A percentile compares a stretch with the other conserved stretches of the same genome.
These are phyloP conservation scores for Penicillium sp. DNA, from an alignment of 2,329 filamentous ascomycete species.

Conservation along the genomic window DNA sequence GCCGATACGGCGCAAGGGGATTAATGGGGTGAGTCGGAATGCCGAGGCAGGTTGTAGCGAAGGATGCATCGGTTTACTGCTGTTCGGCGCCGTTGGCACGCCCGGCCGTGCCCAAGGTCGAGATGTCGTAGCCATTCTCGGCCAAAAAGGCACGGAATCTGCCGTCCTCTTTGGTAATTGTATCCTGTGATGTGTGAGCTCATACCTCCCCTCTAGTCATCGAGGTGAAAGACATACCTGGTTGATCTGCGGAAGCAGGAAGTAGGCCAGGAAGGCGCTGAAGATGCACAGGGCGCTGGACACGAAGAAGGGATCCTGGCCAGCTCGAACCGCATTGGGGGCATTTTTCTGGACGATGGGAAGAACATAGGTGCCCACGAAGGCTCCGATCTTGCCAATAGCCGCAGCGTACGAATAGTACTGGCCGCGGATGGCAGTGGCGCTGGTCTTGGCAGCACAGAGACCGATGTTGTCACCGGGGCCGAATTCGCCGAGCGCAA, in stretches of 20 bases:
- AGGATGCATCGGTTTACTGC: not conserved
- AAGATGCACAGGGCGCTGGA: slow-evolving; percentile 73
- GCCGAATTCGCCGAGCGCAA: slow-evolving; percentile 74
- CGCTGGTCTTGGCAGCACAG: slow-evolving; percentile 80
- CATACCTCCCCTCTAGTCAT: not conserved
- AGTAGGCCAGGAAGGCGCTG: slow-evolving; percentile 63
- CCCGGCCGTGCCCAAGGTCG: slow-evolving; percentile 49
- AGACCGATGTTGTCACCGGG: slow-evolving; percentile 91
- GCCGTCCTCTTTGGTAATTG: slow-evolving; percentile 73
- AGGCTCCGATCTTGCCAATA: slow-evolving; percentile 58
- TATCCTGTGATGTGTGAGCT: slow-evolving; percentile 60
- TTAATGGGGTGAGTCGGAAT: not conserved
- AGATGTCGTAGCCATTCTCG: slow-evolving; percentile 72
- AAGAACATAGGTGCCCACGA: slow-evolving; percentile 81
- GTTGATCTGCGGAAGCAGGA: slow-evolving; percentile 71
- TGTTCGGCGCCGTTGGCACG: slow-evolving; percentile 1
- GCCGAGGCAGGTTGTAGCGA: not conserved
- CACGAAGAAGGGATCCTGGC: slow-evolving; percentile 91
- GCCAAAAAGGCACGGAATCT: slow-evolving; percentile 73
- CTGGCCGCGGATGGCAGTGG: slow-evolving; percentile 81
- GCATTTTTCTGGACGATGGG: slow-evolving; percentile 64
- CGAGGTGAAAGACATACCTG: slow-evolving; percentile 38
- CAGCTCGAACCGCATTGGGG: slow-evolving; percentile 56
- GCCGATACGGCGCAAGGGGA: not conserved
- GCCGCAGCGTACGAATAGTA: slow-evolving; percentile 58